Evolutionary conservation across 2,329 filamentous ascomycete genomes (phyloP).

Genomic region (Aureobasidium sp.): DNA sequence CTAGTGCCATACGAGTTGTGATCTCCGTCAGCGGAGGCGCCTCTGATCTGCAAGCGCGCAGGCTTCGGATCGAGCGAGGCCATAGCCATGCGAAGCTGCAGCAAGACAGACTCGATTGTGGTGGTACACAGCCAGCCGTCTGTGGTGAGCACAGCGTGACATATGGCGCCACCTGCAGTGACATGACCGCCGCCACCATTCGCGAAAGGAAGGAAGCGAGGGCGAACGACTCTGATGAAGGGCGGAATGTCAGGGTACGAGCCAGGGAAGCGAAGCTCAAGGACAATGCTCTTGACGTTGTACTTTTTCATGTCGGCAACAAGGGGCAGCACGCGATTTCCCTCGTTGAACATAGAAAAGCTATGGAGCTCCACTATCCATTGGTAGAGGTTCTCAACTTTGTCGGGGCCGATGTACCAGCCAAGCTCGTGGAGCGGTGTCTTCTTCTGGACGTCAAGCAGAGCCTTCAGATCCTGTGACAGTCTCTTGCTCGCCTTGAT

Average conservation of each 20-base stretch:
- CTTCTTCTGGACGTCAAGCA: conserved; percentile 57
- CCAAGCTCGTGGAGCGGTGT: conserved; percentile 62
- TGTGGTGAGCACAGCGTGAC: conserved; percentile 23
- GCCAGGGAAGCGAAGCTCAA: conserved; percentile 74
- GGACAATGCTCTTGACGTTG: conserved; percentile 59
- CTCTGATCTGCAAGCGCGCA: conserved; percentile 53
- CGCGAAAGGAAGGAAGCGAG: conserved; percentile 66
- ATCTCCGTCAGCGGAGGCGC: conserved; percentile 16
- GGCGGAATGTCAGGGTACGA: conserved; percentile 73
- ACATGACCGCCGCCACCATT: conserved; percentile 78
- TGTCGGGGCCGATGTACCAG: conserved; percentile 69
- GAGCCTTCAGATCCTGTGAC: conserved; percentile 55
- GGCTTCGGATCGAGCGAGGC: conserved; percentile 60
- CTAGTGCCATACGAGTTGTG: conserved; percentile 49
- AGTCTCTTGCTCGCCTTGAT: conserved; percentile 54
- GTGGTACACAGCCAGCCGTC: conserved; percentile 67
- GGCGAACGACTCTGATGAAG: conserved; percentile 73
- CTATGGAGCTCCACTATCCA: conserved; percentile 89
- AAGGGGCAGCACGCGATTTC: conserved; percentile 50
- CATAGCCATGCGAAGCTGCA: conserved; percentile 75
- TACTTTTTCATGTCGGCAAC: conserved; percentile 64
- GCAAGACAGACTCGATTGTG: conserved; percentile 69
- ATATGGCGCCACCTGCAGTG: conserved; percentile 74
- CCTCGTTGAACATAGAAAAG: conserved; percentile 44
- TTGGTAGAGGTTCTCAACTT: conserved; percentile 71